Base-by-base conservation (phyloP, 305 asterid genomes). In the Fraxinus angustifolia region DNA sequence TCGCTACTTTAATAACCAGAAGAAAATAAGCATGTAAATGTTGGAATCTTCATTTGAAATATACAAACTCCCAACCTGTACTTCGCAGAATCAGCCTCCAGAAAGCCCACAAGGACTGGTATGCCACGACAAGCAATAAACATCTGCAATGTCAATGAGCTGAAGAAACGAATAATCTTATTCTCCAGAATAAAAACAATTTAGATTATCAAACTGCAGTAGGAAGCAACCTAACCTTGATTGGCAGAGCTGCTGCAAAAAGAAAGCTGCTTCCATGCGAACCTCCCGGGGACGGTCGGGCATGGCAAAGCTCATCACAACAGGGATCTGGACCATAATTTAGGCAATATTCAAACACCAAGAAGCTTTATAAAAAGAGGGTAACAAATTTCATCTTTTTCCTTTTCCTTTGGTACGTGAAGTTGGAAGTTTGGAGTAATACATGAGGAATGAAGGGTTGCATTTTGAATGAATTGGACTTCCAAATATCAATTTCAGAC, bases 61-160 rank as follows among this genome's bases (percentile, higher is more conserved):
- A 72, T 74, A 35, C 36, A 35, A 67, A 82, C 56, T 38, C 83
- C 97, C 84, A 73, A 94, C 99, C 98, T 92, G 83, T 91, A 92
- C 83, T 93, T 94, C 11, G 97, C 98, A 87, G 94, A 94, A 86
- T 96, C 98, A 87, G 99, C 97, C 91, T 96, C 99, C 40, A 96
- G 90, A 91, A 96, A 96, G 78, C 98, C 98, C 90, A 96, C 99
- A 80, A 96, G 90, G 85, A 94, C 81, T 76, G 98, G 98, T 86
- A 96, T 96, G 81, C 99, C 99, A 77, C 97, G 97, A 84, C 98
- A 94, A 82, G 97, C 93, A 85, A 96, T 93, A 89, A 96, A 96
- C 98, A 96, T 96, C 88, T 94, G 98, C 90, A 96, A 85, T 68
- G 98, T 96, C 88, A 91, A 87, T 72, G 95, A 88, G 90, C 99